phyloP scores from a whole-genome alignment of 805 yeast genomes.

The Nakazawaea ernobii region DNA sequence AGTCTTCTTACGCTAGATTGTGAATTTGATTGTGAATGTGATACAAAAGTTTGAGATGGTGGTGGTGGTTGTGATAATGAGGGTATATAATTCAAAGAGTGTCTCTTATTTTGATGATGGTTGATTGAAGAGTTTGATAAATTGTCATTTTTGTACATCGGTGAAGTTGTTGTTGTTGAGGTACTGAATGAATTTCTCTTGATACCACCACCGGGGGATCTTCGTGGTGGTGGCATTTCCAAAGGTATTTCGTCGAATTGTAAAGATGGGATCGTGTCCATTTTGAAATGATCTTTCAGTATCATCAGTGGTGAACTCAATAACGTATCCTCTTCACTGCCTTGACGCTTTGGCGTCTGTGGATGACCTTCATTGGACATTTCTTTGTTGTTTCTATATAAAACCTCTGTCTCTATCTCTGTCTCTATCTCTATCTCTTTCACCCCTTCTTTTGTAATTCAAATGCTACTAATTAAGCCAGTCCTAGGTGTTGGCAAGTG shows the following conservation, averaged over 20 bases:
- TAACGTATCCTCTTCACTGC: neutral
- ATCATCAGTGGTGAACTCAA: neutral
- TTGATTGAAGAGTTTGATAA: constrained; percentile 2
- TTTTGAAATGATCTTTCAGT: neutral
- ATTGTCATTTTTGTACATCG: constrained; percentile 3
- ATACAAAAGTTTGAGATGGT: too few species aligned
- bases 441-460: too few species aligned
- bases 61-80: constrained; percentile 9
- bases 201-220: neutral
- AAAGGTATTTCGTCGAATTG: constrained; percentile 1
- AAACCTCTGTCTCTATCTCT: neutral
- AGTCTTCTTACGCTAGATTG: constrained; percentile 9
- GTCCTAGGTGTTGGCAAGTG: too few species aligned
- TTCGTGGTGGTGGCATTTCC: constrained; percentile 1
- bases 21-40: constrained; percentile 4
- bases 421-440: neutral
- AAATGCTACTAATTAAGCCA: too few species aligned
- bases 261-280: constrained; percentile 4
- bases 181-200: constrained; percentile 1
- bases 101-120: neutral
- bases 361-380: neutral
- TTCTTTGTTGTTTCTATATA: neutral
- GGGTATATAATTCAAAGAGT: constrained; percentile 9
- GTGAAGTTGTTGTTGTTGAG: neutral
- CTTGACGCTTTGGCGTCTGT: neutral